phyloP scores from a whole-genome alignment of 169 alveolate genomes.

The Eimeria tenella region DNA sequence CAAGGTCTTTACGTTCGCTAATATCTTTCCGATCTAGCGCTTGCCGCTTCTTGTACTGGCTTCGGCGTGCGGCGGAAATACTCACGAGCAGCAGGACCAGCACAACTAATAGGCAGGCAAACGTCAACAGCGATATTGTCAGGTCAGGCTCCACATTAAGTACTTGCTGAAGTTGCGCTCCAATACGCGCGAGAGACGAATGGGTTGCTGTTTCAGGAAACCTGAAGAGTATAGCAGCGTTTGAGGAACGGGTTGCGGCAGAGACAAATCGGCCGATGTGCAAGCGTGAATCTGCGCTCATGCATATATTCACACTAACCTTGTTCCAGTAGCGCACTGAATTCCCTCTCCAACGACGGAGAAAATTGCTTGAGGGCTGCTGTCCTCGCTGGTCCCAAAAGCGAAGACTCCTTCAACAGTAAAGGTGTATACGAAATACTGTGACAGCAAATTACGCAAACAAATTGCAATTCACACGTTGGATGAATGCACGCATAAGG shows the following conservation, averaged over 20 bases:
- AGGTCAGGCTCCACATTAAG: slow-evolving; percentile 64
- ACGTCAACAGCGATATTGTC: slow-evolving; percentile 51
- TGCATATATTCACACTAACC: slow-evolving; percentile 4
- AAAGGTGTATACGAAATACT: slow-evolving; percentile 76
- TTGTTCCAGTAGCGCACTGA: slow-evolving; percentile 46
- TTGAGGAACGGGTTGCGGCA: too few species aligned
- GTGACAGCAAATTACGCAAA: background rate
- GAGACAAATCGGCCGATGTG: too few species aligned
- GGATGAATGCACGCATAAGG: too few species aligned
- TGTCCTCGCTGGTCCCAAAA: slow-evolving; percentile 64
- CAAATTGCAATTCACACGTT: background rate
- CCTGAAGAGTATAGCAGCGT: background rate
- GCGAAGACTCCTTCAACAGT: slow-evolving; percentile 67
- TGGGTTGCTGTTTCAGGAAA: slow-evolving; percentile 55
- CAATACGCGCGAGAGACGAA: slow-evolving; percentile 58
- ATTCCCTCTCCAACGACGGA: slow-evolving; percentile 70
- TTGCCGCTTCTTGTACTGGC: slow-evolving; percentile 64
- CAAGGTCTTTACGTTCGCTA: slow-evolving; percentile 35
- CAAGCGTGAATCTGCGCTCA: background rate
- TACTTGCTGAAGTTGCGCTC: slow-evolving; percentile 55
- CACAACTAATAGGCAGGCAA: slow-evolving; percentile 39
- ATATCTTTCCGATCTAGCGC: slow-evolving; percentile 31
- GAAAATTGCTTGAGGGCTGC: slow-evolving; percentile 68
- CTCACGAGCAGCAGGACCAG: slow-evolving; percentile 42
- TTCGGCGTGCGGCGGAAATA: slow-evolving; percentile 53